These are phyloP conservation scores for Aspergillus neoniger DNA, from an alignment of 2,329 filamentous ascomycete species.

Conservation along the genomic window DNA sequence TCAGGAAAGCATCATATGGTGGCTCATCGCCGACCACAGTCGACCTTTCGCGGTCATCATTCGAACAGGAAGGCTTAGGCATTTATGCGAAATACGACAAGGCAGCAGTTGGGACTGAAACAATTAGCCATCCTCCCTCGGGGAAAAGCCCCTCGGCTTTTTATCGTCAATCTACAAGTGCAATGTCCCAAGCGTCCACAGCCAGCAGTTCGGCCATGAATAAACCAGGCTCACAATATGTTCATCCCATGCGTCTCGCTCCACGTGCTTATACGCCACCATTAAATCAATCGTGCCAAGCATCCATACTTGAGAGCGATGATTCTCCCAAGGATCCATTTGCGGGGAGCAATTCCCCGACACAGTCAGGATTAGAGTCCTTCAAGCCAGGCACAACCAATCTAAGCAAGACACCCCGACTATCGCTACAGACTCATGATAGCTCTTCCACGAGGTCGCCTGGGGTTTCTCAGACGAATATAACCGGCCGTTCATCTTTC, in stretches of 20 bases:
- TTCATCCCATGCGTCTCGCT: conserved; percentile 58
- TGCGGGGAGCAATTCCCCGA: conserved; percentile 45
- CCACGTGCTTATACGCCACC: conserved; percentile 58
- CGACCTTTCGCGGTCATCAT: conserved; percentile 57
- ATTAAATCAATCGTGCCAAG: conserved; percentile 51
- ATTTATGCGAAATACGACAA: conserved; percentile 47
- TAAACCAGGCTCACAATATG: conserved; percentile 54
- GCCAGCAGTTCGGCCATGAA: conserved; percentile 48
- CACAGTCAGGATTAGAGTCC: conserved; percentile 27
- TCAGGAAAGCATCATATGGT: conserved; percentile 55
- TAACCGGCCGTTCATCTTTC: conserved; percentile 51
- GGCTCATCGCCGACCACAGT: conserved; percentile 51
- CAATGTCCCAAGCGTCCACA: conserved; percentile 56
- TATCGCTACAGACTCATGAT: conserved; percentile 42
- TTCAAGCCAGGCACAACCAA: conserved; percentile 35
- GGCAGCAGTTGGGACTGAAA: conserved; percentile 40
- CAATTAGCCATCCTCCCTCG: conserved; percentile 36
- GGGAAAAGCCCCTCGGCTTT: conserved; percentile 44
- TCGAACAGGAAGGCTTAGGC: conserved; percentile 60
- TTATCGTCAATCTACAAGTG: conserved; percentile 58
- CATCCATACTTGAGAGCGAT: conserved; percentile 50
- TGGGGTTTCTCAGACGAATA: conserved; percentile 55
- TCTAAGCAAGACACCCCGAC: conserved; percentile 31
- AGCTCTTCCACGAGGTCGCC: conserved; percentile 50
- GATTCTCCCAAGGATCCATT: conserved; percentile 47